A percentile compares a stretch with the other conserved stretches of the same genome.
Conservation (phyloP, 225 moss, liverwort and hornwort genomes). For the Rhytidiadelphus loreus region DNA sequence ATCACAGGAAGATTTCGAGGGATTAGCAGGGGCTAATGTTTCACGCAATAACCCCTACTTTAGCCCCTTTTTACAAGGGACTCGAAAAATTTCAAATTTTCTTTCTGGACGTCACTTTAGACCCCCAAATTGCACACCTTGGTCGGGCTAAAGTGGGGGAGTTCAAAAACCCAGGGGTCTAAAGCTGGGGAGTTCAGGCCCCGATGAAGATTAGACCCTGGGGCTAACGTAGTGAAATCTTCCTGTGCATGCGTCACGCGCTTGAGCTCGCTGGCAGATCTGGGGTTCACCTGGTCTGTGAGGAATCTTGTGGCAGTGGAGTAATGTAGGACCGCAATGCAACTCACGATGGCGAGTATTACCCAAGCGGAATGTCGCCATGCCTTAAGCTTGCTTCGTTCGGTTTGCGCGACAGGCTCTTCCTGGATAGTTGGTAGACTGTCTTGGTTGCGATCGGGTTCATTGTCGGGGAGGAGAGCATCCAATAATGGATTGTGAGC, state of each 20-base stretch:
- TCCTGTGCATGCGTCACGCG: conserved; percentile 34
- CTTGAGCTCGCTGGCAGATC: not conserved
- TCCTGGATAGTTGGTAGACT: not conserved
- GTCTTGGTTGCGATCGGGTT: not conserved
- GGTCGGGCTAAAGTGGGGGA: too few relatives aligned
- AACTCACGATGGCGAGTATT: not conserved
- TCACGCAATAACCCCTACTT: too few relatives aligned
- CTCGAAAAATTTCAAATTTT: too few relatives aligned
- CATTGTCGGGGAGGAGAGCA: not conserved
- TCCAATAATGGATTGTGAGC: not conserved
- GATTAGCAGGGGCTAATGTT: too few relatives aligned
- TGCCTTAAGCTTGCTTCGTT: not conserved
- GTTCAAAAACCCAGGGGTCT: too few relatives aligned
- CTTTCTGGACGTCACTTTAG: too few relatives aligned
- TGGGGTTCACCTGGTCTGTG: not conserved
- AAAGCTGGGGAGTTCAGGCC: too few relatives aligned
- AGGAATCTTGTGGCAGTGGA: not conserved
- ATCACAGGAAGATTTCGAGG: too few relatives aligned
- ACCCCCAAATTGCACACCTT: too few relatives aligned
- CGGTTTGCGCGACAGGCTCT: not conserved
- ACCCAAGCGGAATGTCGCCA: not conserved
- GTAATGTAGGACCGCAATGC: not conserved
- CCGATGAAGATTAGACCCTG: too few relatives aligned
- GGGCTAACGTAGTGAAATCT: too few relatives aligned
- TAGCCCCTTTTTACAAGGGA: too few relatives aligned